A percentile compares a stretch with the other conserved stretches of the same genome.
These are phyloP conservation scores for Peronospora tabacina DNA, from an alignment of 352 stramenopile species.

Conservation along the genomic window DNA sequence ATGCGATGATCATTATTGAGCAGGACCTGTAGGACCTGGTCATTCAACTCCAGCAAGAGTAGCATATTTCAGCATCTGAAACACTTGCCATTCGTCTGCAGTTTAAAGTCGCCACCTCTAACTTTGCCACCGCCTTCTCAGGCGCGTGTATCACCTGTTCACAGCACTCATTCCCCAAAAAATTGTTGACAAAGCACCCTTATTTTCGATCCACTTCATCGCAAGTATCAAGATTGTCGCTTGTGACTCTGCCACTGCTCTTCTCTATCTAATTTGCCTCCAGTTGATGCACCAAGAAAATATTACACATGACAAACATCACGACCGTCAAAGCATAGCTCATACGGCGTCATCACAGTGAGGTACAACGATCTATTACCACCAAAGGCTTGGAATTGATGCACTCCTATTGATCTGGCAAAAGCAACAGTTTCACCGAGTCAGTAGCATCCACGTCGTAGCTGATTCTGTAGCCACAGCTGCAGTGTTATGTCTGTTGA, in stretches of 20 bases:
- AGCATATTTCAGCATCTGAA: too few relatives aligned
- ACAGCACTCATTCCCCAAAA: conserved; percentile 1
- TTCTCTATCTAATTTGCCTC: conserved; percentile 5
- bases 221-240: conserved; percentile 24
- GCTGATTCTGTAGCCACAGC: conserved; percentile 20
- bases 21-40: too few relatives aligned
- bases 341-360: neutral
- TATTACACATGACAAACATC: conserved; percentile 11
- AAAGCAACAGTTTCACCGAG: neutral
- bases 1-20: too few relatives aligned
- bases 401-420: conserved; percentile 18
- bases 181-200: conserved; percentile 53
- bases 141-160: too few relatives aligned
- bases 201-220: conserved; percentile 61
- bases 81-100: too few relatives aligned
- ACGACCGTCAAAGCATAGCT: conserved; percentile 6
- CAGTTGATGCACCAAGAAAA: neutral
- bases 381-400: conserved; percentile 14
- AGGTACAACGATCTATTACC: conserved; percentile 23
- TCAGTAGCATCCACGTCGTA: conserved; percentile 3
- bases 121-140: too few relatives aligned
- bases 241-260: neutral
- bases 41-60: too few relatives aligned
- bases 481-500: conserved; percentile 18
- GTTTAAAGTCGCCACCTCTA: too few relatives aligned